A percentile compares a stretch with the other conserved stretches of the same genome.
Conservation (phyloP, 805 yeast genomes). For the Danielia oregonensis region DNA sequence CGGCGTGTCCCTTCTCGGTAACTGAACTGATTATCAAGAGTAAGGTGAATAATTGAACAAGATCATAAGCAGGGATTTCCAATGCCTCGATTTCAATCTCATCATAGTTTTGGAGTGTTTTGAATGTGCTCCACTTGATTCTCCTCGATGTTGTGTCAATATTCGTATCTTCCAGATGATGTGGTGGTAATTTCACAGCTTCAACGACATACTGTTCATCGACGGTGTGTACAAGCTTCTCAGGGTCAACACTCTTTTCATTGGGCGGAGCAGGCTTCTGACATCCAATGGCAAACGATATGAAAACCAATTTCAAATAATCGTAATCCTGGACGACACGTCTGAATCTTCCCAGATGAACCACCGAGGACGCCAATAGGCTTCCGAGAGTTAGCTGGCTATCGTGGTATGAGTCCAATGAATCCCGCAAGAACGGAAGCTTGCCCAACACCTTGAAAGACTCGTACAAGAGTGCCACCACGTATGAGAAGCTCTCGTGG, state of each 20-base stretch:
- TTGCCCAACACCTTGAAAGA: conserved; percentile 42
- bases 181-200: conserved; percentile 5
- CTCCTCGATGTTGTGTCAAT: conserved; percentile 10
- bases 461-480: conserved; percentile 29
- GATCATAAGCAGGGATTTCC: conserved; percentile 34
- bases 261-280: background rate
- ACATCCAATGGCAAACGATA: conserved; percentile 32
- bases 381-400: conserved; percentile 38
- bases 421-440: conserved; percentile 46
- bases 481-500: conserved; percentile 1
- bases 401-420: conserved; percentile 24
- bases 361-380: conserved; percentile 23
- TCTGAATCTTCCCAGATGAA: conserved; percentile 40
- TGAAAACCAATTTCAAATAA: conserved; percentile 43
- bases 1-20: conserved; percentile 21
- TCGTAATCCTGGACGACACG: conserved; percentile 26
- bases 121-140: conserved; percentile 30
- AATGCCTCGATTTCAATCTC: conserved; percentile 36
- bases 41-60: conserved; percentile 47
- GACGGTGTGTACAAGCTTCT: conserved; percentile 14
- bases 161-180: conserved; percentile 9
- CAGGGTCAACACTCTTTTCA: conserved; percentile 5
- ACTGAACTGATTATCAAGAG: conserved; percentile 42
- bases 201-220: conserved; percentile 18
- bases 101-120: conserved; percentile 41